Conservation (phyloP, 371 early-diverging fungal genomes). For the Rhizopus microsporus region DNA sequence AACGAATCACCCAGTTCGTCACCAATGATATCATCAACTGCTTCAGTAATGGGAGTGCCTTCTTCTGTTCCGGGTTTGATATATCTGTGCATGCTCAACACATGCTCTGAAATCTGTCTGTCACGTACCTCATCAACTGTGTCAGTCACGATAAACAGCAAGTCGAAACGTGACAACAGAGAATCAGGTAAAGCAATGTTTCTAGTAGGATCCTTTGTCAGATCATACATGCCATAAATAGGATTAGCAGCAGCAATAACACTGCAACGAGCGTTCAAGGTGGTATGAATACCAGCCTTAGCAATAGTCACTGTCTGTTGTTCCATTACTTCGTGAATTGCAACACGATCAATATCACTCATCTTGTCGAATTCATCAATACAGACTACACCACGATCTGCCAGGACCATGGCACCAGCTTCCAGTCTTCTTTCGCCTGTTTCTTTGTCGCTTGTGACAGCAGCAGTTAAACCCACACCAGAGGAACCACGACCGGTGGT, state of each 20-base stretch:
- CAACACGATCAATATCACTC: conserved; percentile 98
- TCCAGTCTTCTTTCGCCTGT: conserved; percentile 93
- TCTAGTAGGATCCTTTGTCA: conserved; percentile 79
- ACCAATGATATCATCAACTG: conserved; percentile 55
- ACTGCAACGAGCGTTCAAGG: conserved; percentile 98
- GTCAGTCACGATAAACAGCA: conserved; percentile 98
- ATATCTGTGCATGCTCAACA: conserved; percentile 92
- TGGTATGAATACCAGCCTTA: conserved; percentile 98
- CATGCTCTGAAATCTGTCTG: conserved; percentile 88
- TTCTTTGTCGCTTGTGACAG: conserved; percentile 87
- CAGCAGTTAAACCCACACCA: conserved; percentile 98
- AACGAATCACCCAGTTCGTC: conserved; percentile 52
- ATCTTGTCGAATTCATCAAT: conserved; percentile 99
- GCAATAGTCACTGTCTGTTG: conserved; percentile 98
- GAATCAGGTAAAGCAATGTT: conserved; percentile 99
- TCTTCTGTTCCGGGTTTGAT: conserved; percentile 85
- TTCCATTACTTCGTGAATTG: conserved; percentile 99
- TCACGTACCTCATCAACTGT: conserved; percentile 83
- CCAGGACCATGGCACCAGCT: conserved; percentile 99
- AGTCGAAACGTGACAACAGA: conserved; percentile 97
- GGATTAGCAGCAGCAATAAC: conserved; percentile 99
- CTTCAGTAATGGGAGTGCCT: conserved; percentile 75
- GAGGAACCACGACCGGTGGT: conserved; percentile 97
- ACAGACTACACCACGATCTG: conserved; percentile 98
- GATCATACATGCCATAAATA: conserved; percentile 89